Conservation (phyloP, 768 basidiomycete genomes). For the Hygrophoropsis aurantiaca region DNA sequence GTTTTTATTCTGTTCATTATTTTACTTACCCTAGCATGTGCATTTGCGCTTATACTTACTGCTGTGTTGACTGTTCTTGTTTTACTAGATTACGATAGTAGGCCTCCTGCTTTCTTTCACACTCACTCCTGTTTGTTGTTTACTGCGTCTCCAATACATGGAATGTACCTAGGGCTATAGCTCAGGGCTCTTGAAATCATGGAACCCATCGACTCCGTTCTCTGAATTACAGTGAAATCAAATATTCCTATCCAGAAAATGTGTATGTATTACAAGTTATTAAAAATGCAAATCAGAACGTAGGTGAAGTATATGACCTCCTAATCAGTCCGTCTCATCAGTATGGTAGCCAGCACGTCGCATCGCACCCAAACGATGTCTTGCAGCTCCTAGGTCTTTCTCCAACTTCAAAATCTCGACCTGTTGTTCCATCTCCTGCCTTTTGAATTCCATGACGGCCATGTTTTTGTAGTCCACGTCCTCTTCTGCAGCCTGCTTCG, state of each 20-base stretch:
- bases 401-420: conserved; percentile 97
- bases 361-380: conserved; percentile 81
- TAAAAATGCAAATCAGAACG: conserved; percentile 7
- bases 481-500: conserved; percentile 76
- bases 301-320: conserved; percentile 11
- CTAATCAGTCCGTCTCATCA: conserved; percentile 66
- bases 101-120: background rate
- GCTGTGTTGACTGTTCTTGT: conserved; percentile 8
- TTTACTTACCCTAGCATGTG: conserved; percentile 5
- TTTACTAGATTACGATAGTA: conserved; percentile 13
- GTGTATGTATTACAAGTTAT: too few species aligned
- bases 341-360: conserved; percentile 88
- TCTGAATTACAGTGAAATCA: too few species aligned
- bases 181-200: too few species aligned
- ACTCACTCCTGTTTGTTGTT: background rate
- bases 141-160: background rate
- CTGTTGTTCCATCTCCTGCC: conserved; percentile 97
- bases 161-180: too few species aligned
- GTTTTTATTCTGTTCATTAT: conserved; percentile 16
- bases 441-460: conserved; percentile 95
- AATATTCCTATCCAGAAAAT: background rate
- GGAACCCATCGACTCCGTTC: too few species aligned
- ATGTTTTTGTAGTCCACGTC: conserved; percentile 86
- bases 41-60: conserved; percentile 4
- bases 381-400: conserved; percentile 89